phyloP scores from a whole-genome alignment of 129 eudicot species.

The Artemisia annua region DNA sequence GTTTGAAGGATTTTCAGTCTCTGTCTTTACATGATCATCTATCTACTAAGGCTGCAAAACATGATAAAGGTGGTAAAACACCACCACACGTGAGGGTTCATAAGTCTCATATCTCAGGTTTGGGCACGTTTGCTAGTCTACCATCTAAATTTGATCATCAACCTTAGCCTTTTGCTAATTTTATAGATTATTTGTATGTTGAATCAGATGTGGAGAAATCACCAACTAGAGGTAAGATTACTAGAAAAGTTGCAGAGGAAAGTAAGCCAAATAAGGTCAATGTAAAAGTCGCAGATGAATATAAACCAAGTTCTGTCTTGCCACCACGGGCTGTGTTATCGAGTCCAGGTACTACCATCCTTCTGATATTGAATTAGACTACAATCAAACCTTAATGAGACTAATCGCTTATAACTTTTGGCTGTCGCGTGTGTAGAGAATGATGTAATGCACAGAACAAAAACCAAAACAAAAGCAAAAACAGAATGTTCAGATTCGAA shows the following conservation, averaged over 20 bases:
- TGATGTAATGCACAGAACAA: slow-evolving; percentile 43
- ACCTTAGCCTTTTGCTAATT: too few relatives aligned
- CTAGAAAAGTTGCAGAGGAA: slow-evolving; percentile 29
- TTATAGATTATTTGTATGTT: too few relatives aligned
- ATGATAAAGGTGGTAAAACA: too few relatives aligned
- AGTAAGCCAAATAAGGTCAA: slow-evolving; percentile 20
- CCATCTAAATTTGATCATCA: too few relatives aligned
- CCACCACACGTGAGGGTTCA: too few relatives aligned
- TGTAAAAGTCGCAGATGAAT: slow-evolving; percentile 1
- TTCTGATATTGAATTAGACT: background rate
- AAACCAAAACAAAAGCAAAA: slow-evolving; percentile 37
- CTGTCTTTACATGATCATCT: too few relatives aligned
- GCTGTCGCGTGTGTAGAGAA: slow-evolving; percentile 39
- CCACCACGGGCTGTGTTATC: slow-evolving; percentile 93
- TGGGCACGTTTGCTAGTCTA: too few relatives aligned
- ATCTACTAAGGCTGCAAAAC: too few relatives aligned
- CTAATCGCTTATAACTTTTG: slow-evolving; percentile 8
- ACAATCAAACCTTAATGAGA: background rate
- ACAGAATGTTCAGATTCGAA: slow-evolving; percentile 31
- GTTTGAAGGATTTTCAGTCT: too few relatives aligned
- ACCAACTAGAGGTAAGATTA: slow-evolving; percentile 15
- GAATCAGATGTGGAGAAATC: too few relatives aligned
- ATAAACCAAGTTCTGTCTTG: slow-evolving; percentile 53
- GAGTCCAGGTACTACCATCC: slow-evolving; percentile 62
- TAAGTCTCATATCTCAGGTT: too few relatives aligned